phyloP scores from a whole-genome alignment of 306 rosid genomes.

The Herpetospermum pedunculosum region DNA sequence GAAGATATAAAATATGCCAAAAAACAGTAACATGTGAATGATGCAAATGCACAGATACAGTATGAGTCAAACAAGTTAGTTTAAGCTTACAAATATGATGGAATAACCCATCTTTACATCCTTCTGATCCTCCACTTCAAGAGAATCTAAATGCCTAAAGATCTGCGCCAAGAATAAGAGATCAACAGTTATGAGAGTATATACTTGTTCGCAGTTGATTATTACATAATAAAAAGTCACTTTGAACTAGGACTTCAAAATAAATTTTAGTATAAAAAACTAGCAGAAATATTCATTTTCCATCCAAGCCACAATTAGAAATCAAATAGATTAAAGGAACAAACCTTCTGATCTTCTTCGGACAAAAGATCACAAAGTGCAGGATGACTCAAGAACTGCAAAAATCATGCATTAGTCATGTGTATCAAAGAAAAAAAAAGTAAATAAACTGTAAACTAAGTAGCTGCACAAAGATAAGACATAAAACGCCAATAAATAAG shows the following conservation, averaged over 20 bases:
- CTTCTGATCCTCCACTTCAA: slow-evolving; percentile 54
- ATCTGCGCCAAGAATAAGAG: slow-evolving; percentile 26
- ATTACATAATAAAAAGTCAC: neutral
- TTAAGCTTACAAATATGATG: slow-evolving; percentile 48
- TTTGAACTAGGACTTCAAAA: neutral
- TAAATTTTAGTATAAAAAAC: neutral
- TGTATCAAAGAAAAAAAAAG: neutral
- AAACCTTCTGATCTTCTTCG: slow-evolving; percentile 55
- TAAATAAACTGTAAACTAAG: neutral
- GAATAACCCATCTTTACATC: slow-evolving; percentile 51
- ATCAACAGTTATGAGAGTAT: slow-evolving; percentile 5
- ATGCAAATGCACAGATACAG: neutral
- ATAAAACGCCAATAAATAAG: neutral
- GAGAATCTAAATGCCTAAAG: slow-evolving; percentile 42
- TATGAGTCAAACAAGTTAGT: slow-evolving; percentile 1
- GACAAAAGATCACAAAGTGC: slow-evolving; percentile 53
- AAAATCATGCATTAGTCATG: slow-evolving; percentile 11
- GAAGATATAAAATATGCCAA: neutral
- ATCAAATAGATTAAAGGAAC: slow-evolving; percentile 2
- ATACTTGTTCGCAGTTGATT: neutral
- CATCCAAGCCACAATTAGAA: neutral
- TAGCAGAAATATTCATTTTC: neutral
- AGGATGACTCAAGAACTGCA: slow-evolving; percentile 91
- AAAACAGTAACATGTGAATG: neutral
- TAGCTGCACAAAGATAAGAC: neutral